phyloP scores from a whole-genome alignment of 495 filamentous ascomycete species.

The Xylaria bambusicola region DNA sequence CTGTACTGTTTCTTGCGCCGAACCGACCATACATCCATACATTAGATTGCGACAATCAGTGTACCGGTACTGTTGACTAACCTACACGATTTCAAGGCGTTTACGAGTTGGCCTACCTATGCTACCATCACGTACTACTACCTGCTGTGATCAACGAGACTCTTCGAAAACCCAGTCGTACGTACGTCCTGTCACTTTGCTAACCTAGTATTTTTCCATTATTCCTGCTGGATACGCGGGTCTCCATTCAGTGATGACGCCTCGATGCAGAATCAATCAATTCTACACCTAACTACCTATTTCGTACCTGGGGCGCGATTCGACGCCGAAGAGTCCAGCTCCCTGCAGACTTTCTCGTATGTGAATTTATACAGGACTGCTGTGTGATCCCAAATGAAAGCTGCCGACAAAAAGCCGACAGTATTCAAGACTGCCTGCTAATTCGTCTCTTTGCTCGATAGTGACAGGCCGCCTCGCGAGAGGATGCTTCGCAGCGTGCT shows the following conservation, averaged over 20 bases:
- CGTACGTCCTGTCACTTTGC: too few relatives aligned
- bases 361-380: not conserved
- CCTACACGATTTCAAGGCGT: too few relatives aligned
- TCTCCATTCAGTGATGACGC: not conserved
- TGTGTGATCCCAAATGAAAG: not conserved
- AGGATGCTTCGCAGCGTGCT: conserved; percentile 11
- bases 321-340: not conserved
- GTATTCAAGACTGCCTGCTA: not conserved
- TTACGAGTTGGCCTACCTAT: too few relatives aligned
- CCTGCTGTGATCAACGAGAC: too few relatives aligned
- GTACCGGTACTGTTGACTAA: too few relatives aligned
- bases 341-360: not conserved
- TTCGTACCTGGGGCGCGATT: not conserved
- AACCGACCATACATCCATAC: not conserved
- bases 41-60: not conserved
- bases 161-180: too few relatives aligned
- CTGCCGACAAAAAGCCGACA: not conserved
- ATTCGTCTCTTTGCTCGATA: conserved; percentile 3
- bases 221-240: too few relatives aligned
- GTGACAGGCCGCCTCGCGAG: not conserved
- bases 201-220: too few relatives aligned
- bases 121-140: too few relatives aligned
- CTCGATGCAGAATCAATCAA: not conserved
- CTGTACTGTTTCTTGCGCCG: conserved; percentile 8
- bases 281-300: not conserved